Evolutionary conservation across 805 yeast species (phyloP).

Genomic region (Pichia californica): DNA sequence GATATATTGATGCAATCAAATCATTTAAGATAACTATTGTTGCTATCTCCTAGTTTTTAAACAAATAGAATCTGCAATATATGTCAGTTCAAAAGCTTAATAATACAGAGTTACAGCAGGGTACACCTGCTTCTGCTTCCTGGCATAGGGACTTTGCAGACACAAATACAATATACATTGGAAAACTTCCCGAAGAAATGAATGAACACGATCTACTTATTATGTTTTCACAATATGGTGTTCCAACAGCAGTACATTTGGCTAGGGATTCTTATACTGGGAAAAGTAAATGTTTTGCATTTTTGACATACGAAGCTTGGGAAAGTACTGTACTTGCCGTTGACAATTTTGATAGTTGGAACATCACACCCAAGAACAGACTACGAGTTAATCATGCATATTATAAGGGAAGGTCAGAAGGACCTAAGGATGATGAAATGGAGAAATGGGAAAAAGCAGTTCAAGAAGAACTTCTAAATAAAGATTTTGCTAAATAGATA

Average conservation of each 20-base stretch:
- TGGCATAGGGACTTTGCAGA: slow-evolving; percentile 87
- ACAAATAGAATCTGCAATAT: too few species aligned
- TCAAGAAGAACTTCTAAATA: slow-evolving; percentile 35
- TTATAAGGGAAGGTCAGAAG: slow-evolving; percentile 27
- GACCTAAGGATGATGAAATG: slow-evolving; percentile 38
- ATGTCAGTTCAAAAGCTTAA: slow-evolving; percentile 47
- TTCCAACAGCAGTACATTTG: slow-evolving; percentile 69
- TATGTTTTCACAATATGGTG: slow-evolving; percentile 85
- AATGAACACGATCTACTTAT: slow-evolving; percentile 71
- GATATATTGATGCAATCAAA: too few species aligned
- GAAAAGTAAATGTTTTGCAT: slow-evolving; percentile 69
- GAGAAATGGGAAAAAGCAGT: slow-evolving; percentile 25
- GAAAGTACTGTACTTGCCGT: slow-evolving; percentile 77
- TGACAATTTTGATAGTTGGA: slow-evolving; percentile 76
- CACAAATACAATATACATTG: slow-evolving; percentile 72
- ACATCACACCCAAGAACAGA: slow-evolving; percentile 38
- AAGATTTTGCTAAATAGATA: slow-evolving; percentile 34
- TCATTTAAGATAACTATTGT: too few species aligned
- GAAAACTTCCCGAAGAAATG: slow-evolving; percentile 56
- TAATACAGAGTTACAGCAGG: slow-evolving; percentile 41
- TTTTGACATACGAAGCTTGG: slow-evolving; percentile 76
- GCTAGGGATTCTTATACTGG: slow-evolving; percentile 62
- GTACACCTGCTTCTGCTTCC: slow-evolving; percentile 41
- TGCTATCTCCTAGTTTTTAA: too few species aligned
- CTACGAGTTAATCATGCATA: slow-evolving; percentile 68